phyloP scores from a whole-genome alignment of 495 filamentous ascomycete genomes.

The Bacidia gigantensis region DNA sequence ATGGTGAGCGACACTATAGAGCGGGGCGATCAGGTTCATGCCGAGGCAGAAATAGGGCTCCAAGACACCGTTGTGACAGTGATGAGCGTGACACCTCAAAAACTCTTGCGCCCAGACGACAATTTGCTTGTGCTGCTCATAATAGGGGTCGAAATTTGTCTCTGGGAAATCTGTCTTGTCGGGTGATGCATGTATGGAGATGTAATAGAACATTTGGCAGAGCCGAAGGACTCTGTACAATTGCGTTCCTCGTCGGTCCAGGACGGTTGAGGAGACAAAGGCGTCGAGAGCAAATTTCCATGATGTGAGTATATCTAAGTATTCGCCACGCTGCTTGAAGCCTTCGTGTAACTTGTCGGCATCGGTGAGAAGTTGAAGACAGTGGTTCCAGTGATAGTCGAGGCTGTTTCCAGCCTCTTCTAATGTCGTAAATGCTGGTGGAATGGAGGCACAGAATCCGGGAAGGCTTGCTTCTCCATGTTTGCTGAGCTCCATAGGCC shows the following conservation, averaged over 20 bases:
- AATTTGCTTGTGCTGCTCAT: constrained; percentile 18
- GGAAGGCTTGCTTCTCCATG: neutral
- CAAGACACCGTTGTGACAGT: neutral
- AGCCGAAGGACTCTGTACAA: constrained; percentile 8
- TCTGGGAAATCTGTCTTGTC: neutral
- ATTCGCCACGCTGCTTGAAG: neutral
- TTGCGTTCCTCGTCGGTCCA: neutral
- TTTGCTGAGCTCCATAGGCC: constrained; percentile 7
- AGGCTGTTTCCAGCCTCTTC: constrained; percentile 16
- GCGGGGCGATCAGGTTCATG: constrained; percentile 37
- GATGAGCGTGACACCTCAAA: neutral
- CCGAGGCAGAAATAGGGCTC: constrained; percentile 25
- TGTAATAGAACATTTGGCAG: neutral
- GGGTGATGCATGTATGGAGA: neutral
- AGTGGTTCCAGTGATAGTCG: constrained; percentile 13
- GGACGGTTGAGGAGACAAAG: neutral
- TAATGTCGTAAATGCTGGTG: constrained; percentile 9
- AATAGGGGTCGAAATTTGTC: constrained; percentile 8
- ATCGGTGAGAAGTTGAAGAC: neutral
- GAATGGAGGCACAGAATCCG: constrained; percentile 12
- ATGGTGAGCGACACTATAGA: constrained; percentile 43
- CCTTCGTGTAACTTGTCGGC: neutral
- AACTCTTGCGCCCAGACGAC: constrained; percentile 17
- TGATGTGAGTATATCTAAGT: neutral
- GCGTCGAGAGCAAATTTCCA: neutral